Percentiles rank a stretch among this genome's conserved stretches.
phyloP scores from a whole-genome alignment of 768 basidiomycete genomes.

The Boletus sensibilis region DNA sequence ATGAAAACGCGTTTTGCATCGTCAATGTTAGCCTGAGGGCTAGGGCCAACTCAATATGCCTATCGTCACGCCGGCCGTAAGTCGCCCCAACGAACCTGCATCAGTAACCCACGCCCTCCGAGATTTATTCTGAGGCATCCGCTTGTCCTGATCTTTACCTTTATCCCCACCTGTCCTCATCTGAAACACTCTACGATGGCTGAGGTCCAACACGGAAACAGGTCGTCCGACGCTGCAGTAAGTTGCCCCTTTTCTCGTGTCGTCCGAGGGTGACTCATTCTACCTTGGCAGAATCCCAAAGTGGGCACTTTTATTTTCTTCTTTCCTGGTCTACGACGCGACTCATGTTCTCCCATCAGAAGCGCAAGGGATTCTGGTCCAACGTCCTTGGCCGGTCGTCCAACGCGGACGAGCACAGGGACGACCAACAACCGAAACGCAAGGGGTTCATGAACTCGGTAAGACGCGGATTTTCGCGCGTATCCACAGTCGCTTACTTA shows the following conservation, averaged over 20 bases:
- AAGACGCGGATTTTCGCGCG: not conserved
- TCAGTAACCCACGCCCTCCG: slow-evolving; percentile 1
- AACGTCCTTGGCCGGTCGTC: slow-evolving; percentile 6
- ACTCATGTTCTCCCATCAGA: slow-evolving; percentile 1
- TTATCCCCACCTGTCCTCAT: not conserved
- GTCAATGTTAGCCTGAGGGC: not conserved
- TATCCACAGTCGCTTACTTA: no score
- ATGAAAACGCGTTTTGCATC: no score
- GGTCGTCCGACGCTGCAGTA: not conserved
- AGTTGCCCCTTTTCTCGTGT: not conserved
- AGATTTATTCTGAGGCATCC: slow-evolving; percentile 1
- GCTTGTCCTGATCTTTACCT: not conserved
- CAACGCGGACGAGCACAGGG: not conserved
- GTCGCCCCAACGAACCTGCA: not conserved
- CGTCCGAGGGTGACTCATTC: not conserved
- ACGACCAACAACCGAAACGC: not conserved
- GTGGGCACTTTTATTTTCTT: not conserved
- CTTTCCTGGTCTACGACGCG: not conserved
- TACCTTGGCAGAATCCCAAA: slow-evolving; percentile 2
- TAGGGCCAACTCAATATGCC: not conserved
- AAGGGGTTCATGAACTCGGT: slow-evolving; percentile 13
- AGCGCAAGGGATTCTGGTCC: slow-evolving; percentile 19
- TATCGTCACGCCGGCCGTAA: not conserved
- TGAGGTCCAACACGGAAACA: not conserved
- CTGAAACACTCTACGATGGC: slow-evolving; percentile 2